Conservation (phyloP, 768 basidiomycete genomes). For the Vararia minispora region DNA sequence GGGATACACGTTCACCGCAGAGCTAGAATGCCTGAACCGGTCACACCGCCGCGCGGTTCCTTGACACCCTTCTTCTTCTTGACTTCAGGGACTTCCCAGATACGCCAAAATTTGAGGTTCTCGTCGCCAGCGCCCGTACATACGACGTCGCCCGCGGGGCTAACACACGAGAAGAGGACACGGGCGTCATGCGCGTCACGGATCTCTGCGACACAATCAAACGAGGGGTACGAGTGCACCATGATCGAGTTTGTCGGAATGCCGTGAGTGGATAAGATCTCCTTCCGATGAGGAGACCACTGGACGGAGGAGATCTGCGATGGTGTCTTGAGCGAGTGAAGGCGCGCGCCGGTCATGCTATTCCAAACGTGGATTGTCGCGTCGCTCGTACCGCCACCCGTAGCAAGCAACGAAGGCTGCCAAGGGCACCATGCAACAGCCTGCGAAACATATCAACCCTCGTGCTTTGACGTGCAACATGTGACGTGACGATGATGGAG, state of each 20-base stretch:
- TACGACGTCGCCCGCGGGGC: conserved; percentile 85
- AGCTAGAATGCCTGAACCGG: conserved; percentile 22
- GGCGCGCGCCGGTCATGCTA: conserved; percentile 80
- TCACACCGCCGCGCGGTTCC: conserved; percentile 22
- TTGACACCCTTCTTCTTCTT: conserved; percentile 41
- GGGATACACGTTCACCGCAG: conserved; percentile 20
- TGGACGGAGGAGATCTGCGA: conserved; percentile 89
- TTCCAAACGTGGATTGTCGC: conserved; percentile 88
- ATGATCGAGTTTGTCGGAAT: conserved; percentile 82
- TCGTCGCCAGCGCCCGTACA: conserved; percentile 92
- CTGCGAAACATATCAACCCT: conserved; percentile 27
- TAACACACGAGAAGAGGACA: conserved; percentile 74
- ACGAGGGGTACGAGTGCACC: conserved; percentile 77
- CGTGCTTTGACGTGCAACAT: no score
- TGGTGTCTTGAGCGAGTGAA: conserved; percentile 78
- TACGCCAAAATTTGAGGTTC: conserved; percentile 93
- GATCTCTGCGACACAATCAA: conserved; percentile 75
- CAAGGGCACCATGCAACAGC: conserved; percentile 97
- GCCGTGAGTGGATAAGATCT: conserved; percentile 87
- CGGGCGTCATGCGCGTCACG: conserved; percentile 89
- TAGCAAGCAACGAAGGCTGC: conserved; percentile 34
- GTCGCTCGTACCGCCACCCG: conserved; percentile 66
- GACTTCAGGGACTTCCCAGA: conserved; percentile 55
- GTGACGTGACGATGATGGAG: neutral
- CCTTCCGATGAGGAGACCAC: conserved; percentile 81